Evolutionary conservation across 192 early-diverging fungal species (phyloP).

Genomic region (Gorgonomyces haynaldii): DNA sequence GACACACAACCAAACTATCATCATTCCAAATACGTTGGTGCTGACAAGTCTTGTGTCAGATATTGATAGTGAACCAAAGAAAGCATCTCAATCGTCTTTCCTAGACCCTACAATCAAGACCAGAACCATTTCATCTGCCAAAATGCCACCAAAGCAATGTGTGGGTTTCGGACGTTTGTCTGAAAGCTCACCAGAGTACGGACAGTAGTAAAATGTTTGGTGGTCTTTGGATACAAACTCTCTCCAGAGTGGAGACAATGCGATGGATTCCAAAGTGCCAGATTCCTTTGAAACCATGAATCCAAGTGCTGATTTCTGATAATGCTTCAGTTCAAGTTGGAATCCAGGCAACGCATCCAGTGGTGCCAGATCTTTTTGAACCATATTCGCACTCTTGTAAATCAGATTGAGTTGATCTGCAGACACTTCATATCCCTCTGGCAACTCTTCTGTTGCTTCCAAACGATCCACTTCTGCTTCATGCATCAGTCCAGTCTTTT

Average conservation of each 20-base stretch:
- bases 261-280: background rate
- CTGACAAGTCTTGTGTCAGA: constrained; percentile 9
- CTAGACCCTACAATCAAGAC: constrained; percentile 15
- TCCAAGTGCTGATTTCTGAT: constrained; percentile 12
- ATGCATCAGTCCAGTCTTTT: constrained; percentile 2
- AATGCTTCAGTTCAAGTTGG: constrained; percentile 10
- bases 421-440: constrained; percentile 4
- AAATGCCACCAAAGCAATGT: constrained; percentile 21
- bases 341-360: constrained; percentile 14
- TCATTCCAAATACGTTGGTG: background rate
- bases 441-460: background rate
- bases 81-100: constrained; percentile 28
- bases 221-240: background rate
- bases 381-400: constrained; percentile 13
- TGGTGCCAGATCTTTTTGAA: constrained; percentile 11
- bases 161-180: constrained; percentile 10
- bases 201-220: constrained; percentile 16
- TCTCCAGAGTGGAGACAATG: constrained; percentile 12
- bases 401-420: constrained; percentile 8
- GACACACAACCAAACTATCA: constrained; percentile 24
- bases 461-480: background rate
- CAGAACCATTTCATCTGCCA: constrained; percentile 25
- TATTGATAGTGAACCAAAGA: constrained; percentile 27
- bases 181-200: constrained; percentile 23
- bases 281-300: constrained; percentile 19